Evolutionary conservation across 225 moss, liverwort and hornwort genomes (phyloP).

Genomic region (Neckera pumila): DNA sequence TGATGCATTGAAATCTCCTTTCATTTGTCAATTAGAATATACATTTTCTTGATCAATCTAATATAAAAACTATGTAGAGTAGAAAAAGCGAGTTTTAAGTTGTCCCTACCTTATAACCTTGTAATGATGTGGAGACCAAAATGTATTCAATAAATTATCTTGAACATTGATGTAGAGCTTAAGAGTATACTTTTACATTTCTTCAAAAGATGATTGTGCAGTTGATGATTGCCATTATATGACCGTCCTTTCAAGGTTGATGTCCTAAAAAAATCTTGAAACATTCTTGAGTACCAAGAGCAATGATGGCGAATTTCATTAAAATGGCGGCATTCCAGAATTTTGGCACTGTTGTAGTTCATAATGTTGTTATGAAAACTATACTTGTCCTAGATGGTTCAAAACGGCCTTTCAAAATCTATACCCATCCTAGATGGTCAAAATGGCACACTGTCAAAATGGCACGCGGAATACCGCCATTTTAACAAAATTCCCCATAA

Average conservation of each 20-base stretch:
- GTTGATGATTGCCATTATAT: neutral
- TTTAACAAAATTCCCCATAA: too few relatives aligned
- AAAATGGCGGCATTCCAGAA: too few relatives aligned
- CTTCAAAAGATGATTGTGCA: neutral
- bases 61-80: neutral
- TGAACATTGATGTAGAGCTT: neutral
- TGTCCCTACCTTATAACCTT: neutral
- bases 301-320: too few relatives aligned
- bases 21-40: neutral
- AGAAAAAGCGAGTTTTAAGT: neutral
- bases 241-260: rapidly evolving
- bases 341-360: too few relatives aligned
- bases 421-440: too few relatives aligned
- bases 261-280: neutral
- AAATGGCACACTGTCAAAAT: too few relatives aligned
- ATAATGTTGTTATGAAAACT: too few relatives aligned
- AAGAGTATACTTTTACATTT: neutral
- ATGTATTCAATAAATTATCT: neutral
- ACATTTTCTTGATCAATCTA: rapidly evolving
- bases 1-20: neutral
- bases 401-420: too few relatives aligned
- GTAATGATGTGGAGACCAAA: neutral
- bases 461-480: too few relatives aligned
- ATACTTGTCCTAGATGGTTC: too few relatives aligned
- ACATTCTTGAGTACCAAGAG: neutral